phyloP scores from a whole-genome alignment of 306 rosid genomes.

The Lupinus albus region DNA sequence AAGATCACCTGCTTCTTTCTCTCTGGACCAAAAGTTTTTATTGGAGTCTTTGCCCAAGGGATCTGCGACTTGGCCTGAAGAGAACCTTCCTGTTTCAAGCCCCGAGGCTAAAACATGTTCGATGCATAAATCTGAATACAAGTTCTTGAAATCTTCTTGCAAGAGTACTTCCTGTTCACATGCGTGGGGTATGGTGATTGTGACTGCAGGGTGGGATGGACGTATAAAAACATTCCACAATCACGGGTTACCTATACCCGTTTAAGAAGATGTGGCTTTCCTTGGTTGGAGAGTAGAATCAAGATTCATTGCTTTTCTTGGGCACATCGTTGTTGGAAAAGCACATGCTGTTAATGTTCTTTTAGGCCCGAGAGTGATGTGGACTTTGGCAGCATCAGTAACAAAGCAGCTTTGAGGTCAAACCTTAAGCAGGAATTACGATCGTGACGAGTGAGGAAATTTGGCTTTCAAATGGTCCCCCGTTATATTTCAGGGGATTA shows the following conservation, averaged over 20 bases:
- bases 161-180: slow-evolving; percentile 68
- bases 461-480: slow-evolving; percentile 46
- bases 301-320: slow-evolving; percentile 38
- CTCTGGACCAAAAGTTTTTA: slow-evolving; percentile 66
- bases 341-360: slow-evolving; percentile 36
- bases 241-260: slow-evolving; percentile 75
- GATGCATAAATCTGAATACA: slow-evolving; percentile 69
- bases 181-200: slow-evolving; percentile 93
- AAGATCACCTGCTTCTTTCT: slow-evolving; percentile 58
- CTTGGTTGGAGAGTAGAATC: background rate
- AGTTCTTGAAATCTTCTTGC: slow-evolving; percentile 81
- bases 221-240: slow-evolving; percentile 85
- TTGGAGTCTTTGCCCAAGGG: slow-evolving; percentile 81
- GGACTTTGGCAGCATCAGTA: slow-evolving; percentile 45
- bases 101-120: slow-evolving; percentile 48
- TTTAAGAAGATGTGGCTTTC: slow-evolving; percentile 52
- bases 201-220: slow-evolving; percentile 96
- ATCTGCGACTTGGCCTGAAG: slow-evolving; percentile 99
- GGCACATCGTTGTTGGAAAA: slow-evolving; percentile 32
- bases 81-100: slow-evolving; percentile 78
- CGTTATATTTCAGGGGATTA: slow-evolving; percentile 42
- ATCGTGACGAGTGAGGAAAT: slow-evolving; percentile 30
- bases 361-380: slow-evolving; percentile 33
- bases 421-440: slow-evolving; percentile 43
- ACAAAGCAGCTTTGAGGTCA: slow-evolving; percentile 43